Evolutionary conservation across 2,329 filamentous ascomycete species (phyloP), one percentile per base, ranked within the genome.

Genomic region (Fonsecaea monophora): DNA sequence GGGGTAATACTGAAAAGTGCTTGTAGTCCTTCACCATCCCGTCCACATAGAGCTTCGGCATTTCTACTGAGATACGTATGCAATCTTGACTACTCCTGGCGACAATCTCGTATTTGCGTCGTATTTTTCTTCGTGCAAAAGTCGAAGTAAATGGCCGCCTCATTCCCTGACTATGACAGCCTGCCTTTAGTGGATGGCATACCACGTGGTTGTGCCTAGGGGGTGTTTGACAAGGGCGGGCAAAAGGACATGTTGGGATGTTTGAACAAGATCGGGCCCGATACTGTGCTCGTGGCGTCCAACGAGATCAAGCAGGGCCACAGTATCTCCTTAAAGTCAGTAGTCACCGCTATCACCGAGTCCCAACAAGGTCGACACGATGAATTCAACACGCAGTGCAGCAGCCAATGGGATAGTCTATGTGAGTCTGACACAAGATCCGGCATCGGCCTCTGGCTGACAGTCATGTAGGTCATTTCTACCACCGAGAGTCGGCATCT

Each of bases 241-340:
- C 72, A 78, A 3, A 68, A 78, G 2, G 86, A 88, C 73, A 78
- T 87, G 75, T 79, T 89, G 2, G 87, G 87, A 9, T 85, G 84
- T 21, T 75, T 89, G 18, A 89, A 90, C 73, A 81, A 86, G 35
- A 80, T 89, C 12, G 88, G 85, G 0, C 79, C 86, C 59, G 78
- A 82, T 62, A 76, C 83, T n/a, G 84, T 87, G 30, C 80, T 79
- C 9, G 78, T 80, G 35, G 82, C 84, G 1, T 83, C 2, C 86
- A 87, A 21, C 15, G 84, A 87, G 70, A 85, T 87, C 64, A 76
- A 76, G 54, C 84, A 82, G 3, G 86, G 86, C n/a, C 83, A 87
- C 56, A 81, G 86, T 67, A 78, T 87, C 1, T 80, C 83, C 13
- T 76, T 86, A 32, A 83, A 78, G 15, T 25, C 8, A 25, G 38